Evolutionary conservation across 169 alveolate genomes (phyloP), one percentile per base, ranked within the genome.

Genomic region (Plasmodium gonderi): DNA sequence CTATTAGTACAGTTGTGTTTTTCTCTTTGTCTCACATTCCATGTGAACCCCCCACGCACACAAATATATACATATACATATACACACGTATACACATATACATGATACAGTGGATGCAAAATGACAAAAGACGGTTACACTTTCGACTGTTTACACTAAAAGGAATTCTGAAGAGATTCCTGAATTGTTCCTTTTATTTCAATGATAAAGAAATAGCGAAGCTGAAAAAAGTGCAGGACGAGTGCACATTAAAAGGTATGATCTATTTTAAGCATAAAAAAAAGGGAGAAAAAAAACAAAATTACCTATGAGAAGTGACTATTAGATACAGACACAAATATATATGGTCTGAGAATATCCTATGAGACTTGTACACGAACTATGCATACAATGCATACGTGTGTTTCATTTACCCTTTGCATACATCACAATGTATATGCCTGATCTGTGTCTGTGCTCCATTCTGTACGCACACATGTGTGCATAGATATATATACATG

Each of bases 71-170:
- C n/a, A n/a, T n/a, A n/a, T n/a, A 29, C 33, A 17, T 29, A 49
- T 33, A 14, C 9, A 2, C 40, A 26, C 23, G 47, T 17, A 11
- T 36, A 47, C 49, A 6, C 69, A 23, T 54, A 0, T 8, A 12
- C 72, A 29, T 31, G 6, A 23, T 23, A 14, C 45, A 85, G 92
- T 85, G 92, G 92, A 51, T 85, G 87, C 92, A 85, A 6, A 75
- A 23, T 40, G 87, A 72, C 33, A 85, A 51, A 42, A 85, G 79
- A 85, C 40, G 77, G 23, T 38, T 51, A 40, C 65, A 74, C 36
- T 85, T 85, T 44, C 87, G 92, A 9, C 77, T 85, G 26, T 85
- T 85, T 40, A 85, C 74, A 36, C 87, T 85, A 31, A 85, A 85
- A 51, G 92, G 92, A 49, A 74, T 85, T 17, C 85, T 85, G 6